Base-by-base conservation (phyloP, 2,329 filamentous ascomycete genomes). In the Colletotrichum melonis region DNA sequence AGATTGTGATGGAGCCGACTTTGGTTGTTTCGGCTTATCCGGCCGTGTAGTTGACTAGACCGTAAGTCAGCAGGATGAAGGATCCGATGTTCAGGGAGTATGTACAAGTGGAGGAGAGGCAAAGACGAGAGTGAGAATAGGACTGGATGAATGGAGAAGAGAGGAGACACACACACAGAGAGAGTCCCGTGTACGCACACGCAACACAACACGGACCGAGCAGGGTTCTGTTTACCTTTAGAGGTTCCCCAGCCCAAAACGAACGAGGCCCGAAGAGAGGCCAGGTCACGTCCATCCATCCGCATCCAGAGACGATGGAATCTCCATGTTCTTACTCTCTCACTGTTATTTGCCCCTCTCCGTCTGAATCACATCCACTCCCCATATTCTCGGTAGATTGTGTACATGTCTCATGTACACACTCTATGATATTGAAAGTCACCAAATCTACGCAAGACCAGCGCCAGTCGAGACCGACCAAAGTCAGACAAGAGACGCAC, bases 151-250 rank as follows among this genome's bases (percentile, higher is more conserved):
- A 58, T 28, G 22, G 22, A 46, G n/a, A 24, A 22, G 28, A 54
- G 28, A 26, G 28, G 63, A 54, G 22, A 35, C 35, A 66, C 63
- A 57, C 30, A 49, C 49, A 64, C 38, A 22, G 9, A 52, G 32
- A 65, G n/a, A 24, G 22, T 38, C 22, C 12, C 55, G 56, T 58
- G 42, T 30, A 32, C 30, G n/a, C 42, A 46, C 11, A 63, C n/a
- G 30, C 46, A 63, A 63, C 60, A 38, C 52, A 57, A 70, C 70
- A 73, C 70, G 49, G 58, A 56, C 60, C 42, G 58, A 56, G 32
- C 42, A 52, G 60, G 60, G 19, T 65, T 54, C 30, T 70, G 54
- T 52, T 57, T 62, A 60, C 46, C 60, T 70, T 66, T 54, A 22
- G 28, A 32, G 32, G 32, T 62, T 54, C n/a, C 28, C 38, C 62